Conservation (phyloP, 768 basidiomycete genomes). For the Lactarius hatsudake region DNA sequence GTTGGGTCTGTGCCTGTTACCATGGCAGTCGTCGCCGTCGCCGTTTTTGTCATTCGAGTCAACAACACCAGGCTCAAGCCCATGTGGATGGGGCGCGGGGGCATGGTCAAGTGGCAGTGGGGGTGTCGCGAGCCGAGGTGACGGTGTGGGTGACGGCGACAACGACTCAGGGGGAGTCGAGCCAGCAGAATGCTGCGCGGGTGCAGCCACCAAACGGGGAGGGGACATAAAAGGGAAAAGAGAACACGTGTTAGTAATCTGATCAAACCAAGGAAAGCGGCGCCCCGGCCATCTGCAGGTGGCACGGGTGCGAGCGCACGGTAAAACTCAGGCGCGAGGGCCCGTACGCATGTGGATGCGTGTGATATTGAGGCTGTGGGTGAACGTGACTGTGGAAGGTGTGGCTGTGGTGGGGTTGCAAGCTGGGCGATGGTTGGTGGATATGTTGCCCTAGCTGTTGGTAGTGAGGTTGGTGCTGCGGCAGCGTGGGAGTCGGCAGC, state of each 20-base stretch:
- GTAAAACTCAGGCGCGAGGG: constrained; percentile 40
- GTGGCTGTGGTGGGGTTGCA: constrained; percentile 5
- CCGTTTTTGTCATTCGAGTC: background rate
- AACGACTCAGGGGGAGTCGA: constrained; percentile 18
- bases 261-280: constrained; percentile 10
- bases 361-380: constrained; percentile 26
- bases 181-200: constrained; percentile 11
- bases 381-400: constrained; percentile 8
- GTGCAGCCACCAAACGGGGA: too few relatives aligned
- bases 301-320: constrained; percentile 32
- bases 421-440: constrained; percentile 11
- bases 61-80: constrained; percentile 3
- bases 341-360: constrained; percentile 30
- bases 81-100: constrained; percentile 5
- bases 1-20: constrained; percentile 17
- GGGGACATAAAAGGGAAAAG: constrained; percentile 10
- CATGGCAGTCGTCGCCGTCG: background rate
- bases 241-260: constrained; percentile 12
- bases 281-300: constrained; percentile 22
- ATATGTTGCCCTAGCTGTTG: constrained; percentile 8
- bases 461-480: constrained; percentile 3
- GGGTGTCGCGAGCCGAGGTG: constrained; percentile 23
- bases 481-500: constrained; percentile 29
- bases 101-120: constrained; percentile 9
- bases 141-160: constrained; percentile 18